Base-by-base conservation (phyloP, 106 monocot genomes). In the Acanthochlamys bracteata region DNA sequence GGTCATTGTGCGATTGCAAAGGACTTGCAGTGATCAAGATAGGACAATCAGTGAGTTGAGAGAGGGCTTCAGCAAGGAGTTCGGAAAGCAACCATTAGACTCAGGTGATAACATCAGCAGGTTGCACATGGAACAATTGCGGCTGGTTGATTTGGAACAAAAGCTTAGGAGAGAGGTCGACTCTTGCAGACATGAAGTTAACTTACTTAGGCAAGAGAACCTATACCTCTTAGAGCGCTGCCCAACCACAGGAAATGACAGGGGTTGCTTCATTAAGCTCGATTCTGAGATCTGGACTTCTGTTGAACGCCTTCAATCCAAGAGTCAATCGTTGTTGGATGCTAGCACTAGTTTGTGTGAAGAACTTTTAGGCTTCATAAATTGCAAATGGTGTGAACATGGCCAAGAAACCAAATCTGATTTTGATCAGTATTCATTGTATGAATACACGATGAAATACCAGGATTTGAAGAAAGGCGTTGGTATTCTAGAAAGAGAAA, bases 61-160 rank as follows among this genome's bases (percentile, higher is more conserved):
- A 69, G 77, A 88, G 54, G 80, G 69, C 69, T 84, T 57, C 64
- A 80, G n/a, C 4, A 55, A 57, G 66, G 75, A 79, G 45, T 60
- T 74, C 60, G 76, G 45, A 57, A 69, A 84, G 56, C 58, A 67
- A 53, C 47, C 60, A 42, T 24, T 42, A 41, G 78, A 75, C 23
- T 60, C 42, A 27, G 66, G 59, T 70, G 79, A 81, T 45, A 64
- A 60, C 59, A 54, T 73, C 23, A 77, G 66, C 56, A 74, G 51
- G 57, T 43, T 88, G 71, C 80, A 88, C 56, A 56, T 78, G 67
- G 96, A 96, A 65, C 84, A 88, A 65, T 24, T 87, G 23, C 68
- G 90, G 66, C 66, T 96, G 53, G 78, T 78, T n/a, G 85, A 84
- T 67, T 84, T 96, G 16, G 96, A 96, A 59, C 82, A 78, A 39